Percentiles rank a stretch among this genome's conserved stretches.
phyloP scores from a whole-genome alignment of 495 filamentous ascomycete species.

The Neurospora tetrasperma region DNA sequence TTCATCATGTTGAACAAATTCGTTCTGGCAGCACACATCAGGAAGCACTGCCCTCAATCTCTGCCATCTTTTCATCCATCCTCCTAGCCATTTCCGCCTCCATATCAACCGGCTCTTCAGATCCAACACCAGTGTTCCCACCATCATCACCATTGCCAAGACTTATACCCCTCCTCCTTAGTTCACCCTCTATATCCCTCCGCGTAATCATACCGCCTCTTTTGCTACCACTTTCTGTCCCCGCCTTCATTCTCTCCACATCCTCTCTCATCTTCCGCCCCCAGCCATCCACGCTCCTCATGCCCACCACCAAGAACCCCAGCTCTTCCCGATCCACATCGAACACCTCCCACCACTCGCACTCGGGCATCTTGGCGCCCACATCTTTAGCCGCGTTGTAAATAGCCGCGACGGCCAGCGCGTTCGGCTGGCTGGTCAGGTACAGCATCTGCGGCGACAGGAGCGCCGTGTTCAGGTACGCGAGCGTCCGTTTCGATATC shows the following conservation, averaged over 20 bases:
- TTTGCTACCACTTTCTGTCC: constrained; percentile 1
- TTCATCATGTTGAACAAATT: not conserved
- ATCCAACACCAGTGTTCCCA: not conserved
- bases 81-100: constrained; percentile 51
- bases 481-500: constrained; percentile 54
- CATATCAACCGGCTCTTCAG: constrained; percentile 39
- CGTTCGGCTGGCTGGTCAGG: constrained; percentile 80
- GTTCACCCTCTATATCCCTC: constrained; percentile 29
- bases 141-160: constrained; percentile 18
- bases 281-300: constrained; percentile 72
- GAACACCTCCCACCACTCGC: constrained; percentile 96
- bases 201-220: constrained; percentile 30
- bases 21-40: not conserved
- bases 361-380: constrained; percentile 63
- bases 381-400: constrained; percentile 80
- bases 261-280: constrained; percentile 36
- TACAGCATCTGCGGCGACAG: constrained; percentile 84
- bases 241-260: constrained; percentile 16
- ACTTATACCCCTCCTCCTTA: constrained; percentile 32
- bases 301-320: constrained; percentile 81
- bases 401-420: constrained; percentile 76
- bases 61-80: constrained; percentile 44
- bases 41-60: constrained; percentile 17
- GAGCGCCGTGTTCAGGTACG: constrained; percentile 72
- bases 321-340: constrained; percentile 95